Base-by-base conservation (phyloP, 306 rosid genomes). In the Quercus gilva region DNA sequence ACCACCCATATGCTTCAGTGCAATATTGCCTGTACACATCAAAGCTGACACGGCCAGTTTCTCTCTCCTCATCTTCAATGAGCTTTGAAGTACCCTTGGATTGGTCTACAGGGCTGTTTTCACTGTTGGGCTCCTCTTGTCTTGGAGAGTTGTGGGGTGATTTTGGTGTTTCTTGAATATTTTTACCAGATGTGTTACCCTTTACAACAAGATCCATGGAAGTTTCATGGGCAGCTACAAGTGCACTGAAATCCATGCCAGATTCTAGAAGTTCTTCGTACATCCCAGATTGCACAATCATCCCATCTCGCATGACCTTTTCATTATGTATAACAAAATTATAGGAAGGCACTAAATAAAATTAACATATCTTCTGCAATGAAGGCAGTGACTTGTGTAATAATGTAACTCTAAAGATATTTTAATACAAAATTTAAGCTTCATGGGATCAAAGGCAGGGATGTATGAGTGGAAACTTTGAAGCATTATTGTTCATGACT, bases 1-100 rank as follows among this genome's bases (percentile, higher is more conserved):
- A 78, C 99, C 99, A 93, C 25, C 99, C 98, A 71, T 26, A 95
- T 71, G 97, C 97, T 88, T 93, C 98, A 1, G 99, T 95, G 90
- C 92, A 93, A 77, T 93, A 95, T 14, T 85, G 84, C 78, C 90
- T 95, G 84, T 93, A 95, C 68, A 90, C 75, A 51, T 74, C 81
- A n/a, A 88, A 77, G 88, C 93, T 88, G 74, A 95, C 97, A 86
- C 77, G 90, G 26, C 99, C 99, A 6, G 94, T 89, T 77, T 93
- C 99, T 74, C 90, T 87, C 78, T 95, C 98, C 85, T 95, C 99
- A 2, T 95, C 99, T 82, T 95, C 86, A 88, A 95, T 88, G 80
- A 95, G 96, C 84, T 91, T 95, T 73, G 99, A 91, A 67, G 82
- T 81, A 35, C 88, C 99, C 8, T 82, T 81, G 7, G 88, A 88